Conservation (phyloP, 768 basidiomycete genomes). For the Grammothele lineata region DNA sequence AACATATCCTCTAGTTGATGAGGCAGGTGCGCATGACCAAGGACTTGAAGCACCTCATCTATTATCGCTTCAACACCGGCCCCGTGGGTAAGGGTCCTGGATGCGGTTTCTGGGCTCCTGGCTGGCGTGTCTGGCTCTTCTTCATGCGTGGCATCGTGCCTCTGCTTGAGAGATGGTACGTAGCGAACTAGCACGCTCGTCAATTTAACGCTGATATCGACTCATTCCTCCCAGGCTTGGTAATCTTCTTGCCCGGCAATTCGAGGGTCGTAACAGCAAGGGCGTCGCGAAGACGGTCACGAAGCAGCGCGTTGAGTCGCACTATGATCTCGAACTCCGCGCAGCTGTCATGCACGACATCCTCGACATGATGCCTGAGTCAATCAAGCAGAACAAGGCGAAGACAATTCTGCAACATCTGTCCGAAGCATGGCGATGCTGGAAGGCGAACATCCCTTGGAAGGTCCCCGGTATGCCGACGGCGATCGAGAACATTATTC, state of each 20-base stretch:
- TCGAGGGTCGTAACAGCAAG: conserved; percentile 96
- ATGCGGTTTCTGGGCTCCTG: conserved; percentile 99
- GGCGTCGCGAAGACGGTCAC: conserved; percentile 98
- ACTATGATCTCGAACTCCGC: conserved; percentile 94
- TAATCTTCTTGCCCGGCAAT: conserved; percentile 95
- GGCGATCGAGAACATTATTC: conserved; percentile 97
- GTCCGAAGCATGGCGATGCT: conserved; percentile 98
- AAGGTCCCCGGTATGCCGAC: conserved; percentile 99
- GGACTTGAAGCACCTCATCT: conserved; percentile 97
- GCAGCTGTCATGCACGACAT: conserved; percentile 99
- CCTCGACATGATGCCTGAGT: conserved; percentile 99
- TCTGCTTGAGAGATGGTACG: conserved; percentile 88
- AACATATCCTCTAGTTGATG: conserved; percentile 64
- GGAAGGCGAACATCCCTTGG: conserved; percentile 98
- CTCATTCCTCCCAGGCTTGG: conserved; percentile 72
- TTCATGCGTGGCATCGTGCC: conserved; percentile 99
- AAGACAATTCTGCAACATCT: conserved; percentile 98
- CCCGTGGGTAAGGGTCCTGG: conserved; percentile 99
- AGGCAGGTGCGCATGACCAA: conserved; percentile 99
- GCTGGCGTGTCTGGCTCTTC: conserved; percentile 99
- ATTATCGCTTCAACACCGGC: conserved; percentile 99
- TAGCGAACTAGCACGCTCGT: conserved; percentile 4
- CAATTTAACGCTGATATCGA: background rate
- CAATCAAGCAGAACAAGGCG: conserved; percentile 99
- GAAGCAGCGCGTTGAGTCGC: conserved; percentile 98